A percentile compares a stretch with the other conserved stretches of the same genome.
phyloP scores from a whole-genome alignment of 2,329 filamentous ascomycete genomes.

The Drechslera avenae region DNA sequence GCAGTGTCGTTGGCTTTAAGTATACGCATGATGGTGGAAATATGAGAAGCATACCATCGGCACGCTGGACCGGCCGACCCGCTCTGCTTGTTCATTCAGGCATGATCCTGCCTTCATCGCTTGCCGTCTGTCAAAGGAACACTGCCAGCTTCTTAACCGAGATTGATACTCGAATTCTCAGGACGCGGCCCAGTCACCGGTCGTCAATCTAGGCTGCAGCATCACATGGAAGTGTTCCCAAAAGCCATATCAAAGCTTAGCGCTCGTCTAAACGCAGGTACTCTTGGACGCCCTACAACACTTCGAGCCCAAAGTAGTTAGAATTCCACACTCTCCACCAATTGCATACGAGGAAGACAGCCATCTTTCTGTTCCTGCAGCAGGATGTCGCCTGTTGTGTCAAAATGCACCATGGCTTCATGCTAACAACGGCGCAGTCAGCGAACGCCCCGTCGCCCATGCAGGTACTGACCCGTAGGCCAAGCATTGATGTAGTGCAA shows the following conservation, averaged over 20 bases:
- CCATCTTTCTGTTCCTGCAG: constrained; percentile 31
- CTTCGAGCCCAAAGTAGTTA: constrained; percentile 22
- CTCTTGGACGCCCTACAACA: constrained; percentile 22
- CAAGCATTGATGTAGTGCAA: constrained; percentile 29
- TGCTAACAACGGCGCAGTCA: constrained; percentile 28
- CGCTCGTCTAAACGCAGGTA: constrained; percentile 20
- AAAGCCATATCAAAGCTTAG: constrained; percentile 27
- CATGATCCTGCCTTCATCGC: not conserved
- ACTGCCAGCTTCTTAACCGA: constrained; percentile 26
- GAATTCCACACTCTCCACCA: constrained; percentile 20
- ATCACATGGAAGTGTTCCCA: constrained; percentile 20
- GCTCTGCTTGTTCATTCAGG: constrained; percentile 10
- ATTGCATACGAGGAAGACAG: constrained; percentile 8
- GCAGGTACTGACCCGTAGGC: constrained; percentile 33
- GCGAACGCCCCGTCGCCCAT: constrained; percentile 24
- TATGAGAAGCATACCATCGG: constrained; percentile 12
- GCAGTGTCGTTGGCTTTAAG: not conserved
- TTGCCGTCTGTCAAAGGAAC: constrained; percentile 2
- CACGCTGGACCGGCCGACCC: constrained; percentile 23
- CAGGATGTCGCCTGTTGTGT: constrained; percentile 26
- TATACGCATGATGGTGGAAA: not conserved
- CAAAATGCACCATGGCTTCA: constrained; percentile 28
- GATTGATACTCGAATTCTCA: constrained; percentile 29
- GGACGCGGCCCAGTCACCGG: constrained; percentile 27
- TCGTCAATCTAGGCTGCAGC: constrained; percentile 23